Evolutionary conservation across 768 basidiomycete species (phyloP).

Genomic region (Cubamyces lactineus): DNA sequence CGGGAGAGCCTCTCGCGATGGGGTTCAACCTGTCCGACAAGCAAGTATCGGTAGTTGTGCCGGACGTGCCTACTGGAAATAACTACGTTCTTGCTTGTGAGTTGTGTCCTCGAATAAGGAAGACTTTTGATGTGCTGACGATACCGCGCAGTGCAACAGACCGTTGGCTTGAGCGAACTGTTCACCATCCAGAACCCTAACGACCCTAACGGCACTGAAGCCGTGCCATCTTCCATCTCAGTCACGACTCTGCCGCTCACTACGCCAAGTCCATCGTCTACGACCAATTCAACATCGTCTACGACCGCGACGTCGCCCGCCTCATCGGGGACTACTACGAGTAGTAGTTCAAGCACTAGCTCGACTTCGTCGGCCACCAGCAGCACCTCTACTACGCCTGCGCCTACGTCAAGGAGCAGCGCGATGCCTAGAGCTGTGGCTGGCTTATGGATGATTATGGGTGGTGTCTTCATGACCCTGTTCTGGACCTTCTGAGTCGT

Average conservation of each 20-base stretch:
- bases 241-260: background rate
- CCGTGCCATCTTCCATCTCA: background rate
- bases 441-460: no score
- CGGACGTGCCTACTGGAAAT: background rate
- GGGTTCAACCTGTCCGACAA: background rate
- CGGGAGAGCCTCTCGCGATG: background rate
- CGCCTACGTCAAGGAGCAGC: no score
- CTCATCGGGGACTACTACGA: background rate
- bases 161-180: background rate
- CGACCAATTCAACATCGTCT: background rate
- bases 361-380: no score
- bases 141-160: background rate
- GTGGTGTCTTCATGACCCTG: no score
- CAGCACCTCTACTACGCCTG: no score
- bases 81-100: background rate
- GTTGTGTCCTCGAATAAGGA: background rate
- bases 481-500: no score
- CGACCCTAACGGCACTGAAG: background rate
- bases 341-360: no score
- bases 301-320: background rate
- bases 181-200: constrained; percentile 11
- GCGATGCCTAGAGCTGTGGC: no score
- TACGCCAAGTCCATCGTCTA: background rate
- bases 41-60: background rate
- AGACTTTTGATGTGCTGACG: background rate